Percentiles rank a stretch among this genome's conserved stretches.
Evolutionary conservation across 257 asterid genomes (phyloP).

Genomic region (Scutellaria barbata): DNA sequence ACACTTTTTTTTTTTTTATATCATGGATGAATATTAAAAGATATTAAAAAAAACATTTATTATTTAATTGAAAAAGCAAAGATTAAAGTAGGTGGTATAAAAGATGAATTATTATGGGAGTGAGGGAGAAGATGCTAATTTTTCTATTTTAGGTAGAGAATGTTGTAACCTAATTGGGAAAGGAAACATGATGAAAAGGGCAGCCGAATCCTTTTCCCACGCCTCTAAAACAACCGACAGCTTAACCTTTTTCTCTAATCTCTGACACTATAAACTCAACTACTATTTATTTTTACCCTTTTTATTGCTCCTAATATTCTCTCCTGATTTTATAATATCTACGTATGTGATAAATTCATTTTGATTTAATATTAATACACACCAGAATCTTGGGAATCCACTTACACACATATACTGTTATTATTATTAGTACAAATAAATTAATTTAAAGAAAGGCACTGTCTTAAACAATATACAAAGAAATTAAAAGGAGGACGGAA

Average conservation of each 20-base stretch:
- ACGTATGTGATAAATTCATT: neutral
- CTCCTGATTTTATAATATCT: neutral
- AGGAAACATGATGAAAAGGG: slow-evolving; percentile 51
- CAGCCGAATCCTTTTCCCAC: slow-evolving; percentile 41
- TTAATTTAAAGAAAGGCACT: no score
- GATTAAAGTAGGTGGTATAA: neutral
- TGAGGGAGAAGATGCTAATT: slow-evolving; percentile 23
- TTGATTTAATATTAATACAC: no score
- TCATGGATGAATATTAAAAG: no score
- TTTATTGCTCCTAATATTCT: neutral
- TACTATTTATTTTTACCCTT: neutral
- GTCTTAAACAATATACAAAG: no score
- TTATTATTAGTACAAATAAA: no score
- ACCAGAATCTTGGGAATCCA: no score
- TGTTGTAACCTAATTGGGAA: slow-evolving; percentile 58
- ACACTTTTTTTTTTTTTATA: no score
- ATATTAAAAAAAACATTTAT: no score
- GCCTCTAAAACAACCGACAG: slow-evolving; percentile 61
- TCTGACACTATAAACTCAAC: slow-evolving; percentile 34
- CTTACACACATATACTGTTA: no score
- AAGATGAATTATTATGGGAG: slow-evolving; percentile 1
- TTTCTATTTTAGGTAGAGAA: slow-evolving; percentile 65
- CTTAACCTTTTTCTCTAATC: slow-evolving; percentile 41
- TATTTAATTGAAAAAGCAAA: neutral
- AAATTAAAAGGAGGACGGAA: no score